Evolutionary conservation across 129 eudicot species (phyloP), one percentile per base, ranked within the genome.

Genomic region (Oenanthe sinensis): DNA sequence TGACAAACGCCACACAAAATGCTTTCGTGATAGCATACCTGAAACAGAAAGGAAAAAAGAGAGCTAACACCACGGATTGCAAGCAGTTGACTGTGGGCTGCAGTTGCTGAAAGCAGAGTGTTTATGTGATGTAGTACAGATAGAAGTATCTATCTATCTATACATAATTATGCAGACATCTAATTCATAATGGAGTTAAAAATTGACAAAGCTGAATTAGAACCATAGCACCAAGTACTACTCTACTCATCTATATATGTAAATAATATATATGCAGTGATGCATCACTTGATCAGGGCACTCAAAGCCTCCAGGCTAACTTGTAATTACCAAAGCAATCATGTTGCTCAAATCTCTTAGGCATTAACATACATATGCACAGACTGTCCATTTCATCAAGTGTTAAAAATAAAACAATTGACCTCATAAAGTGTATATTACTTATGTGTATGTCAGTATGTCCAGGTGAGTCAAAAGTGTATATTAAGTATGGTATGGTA

Each of bases 1-100:
- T 87, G 30, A 86, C 50, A 80, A 93, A 86, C 17, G 96, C 92
- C 65, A 93, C 85, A 74, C 88, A 87, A 81, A 93, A 87, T 65
- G 98, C 96, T 86, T 93, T 93, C 15, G 98, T 93, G 63, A 88
- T 81, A 24, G 98, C 96, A 79, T 93, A 90, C 98, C 98, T 93
- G 84, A 67, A 85, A 85, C 68, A 83, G 36, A 20, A 45, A 80
- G 22, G 13, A 44, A 60, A n/a, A 43, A 2, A 60, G 16, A 24
- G 36, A 60, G 33, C 74, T 24, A 54, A 11, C 67, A 75, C 19
- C n/a, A 26, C n/a, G 24, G 48, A 33, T 17, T 44, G 74, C 24
- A 62, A 60, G 36, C 43, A 71, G 40, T 71, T 12, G 2, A 46
- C 0, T 44, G 54, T 42, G 24, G 17, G 55, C 73, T 43, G 50